Evolutionary conservation across 495 filamentous ascomycete genomes (phyloP), one percentile per base, ranked within the genome.

Genomic region (Penicillium desertorum): DNA sequence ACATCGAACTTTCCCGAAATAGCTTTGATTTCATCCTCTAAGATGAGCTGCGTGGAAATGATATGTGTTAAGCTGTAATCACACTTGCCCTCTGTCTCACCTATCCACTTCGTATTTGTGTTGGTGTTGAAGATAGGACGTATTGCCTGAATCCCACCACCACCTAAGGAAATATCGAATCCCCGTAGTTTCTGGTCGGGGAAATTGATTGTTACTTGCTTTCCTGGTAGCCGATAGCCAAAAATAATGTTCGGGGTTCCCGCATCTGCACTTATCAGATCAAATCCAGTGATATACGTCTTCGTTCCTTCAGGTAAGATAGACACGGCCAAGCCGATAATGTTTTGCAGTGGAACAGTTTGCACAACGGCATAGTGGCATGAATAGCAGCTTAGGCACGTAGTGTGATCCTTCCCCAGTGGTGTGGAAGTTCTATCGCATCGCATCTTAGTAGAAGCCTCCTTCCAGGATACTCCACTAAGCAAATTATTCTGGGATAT

Each of bases 1-100:
- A 51, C 47, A 51, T 51, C 47, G 30, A 51, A 51, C 12, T 51
- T 51, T 16, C 16, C 47, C 32, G 29, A 51, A 36, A 39, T 51
- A 25, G 32, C 19, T 51, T 27, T 51, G 32, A 51, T 16, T 1
- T 51, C 32, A n/a, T 51, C 19, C 47, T 23, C 5, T 8, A 36
- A 12, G 39, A 14, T 22, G 22, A 37, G 20, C 37, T n/a, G 4
- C 7, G 29, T 27, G 27, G 27, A 12, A 51, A 14, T 22, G 16
- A 37, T 23, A 23, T n/a, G 4, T 14, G 17, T 29, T 8, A 8
- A 30, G 8, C 8, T 30, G 9, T 10, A 22, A 23, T n/a, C 44
- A 22, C 27, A 0, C 2, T 10, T 10, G 8, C n/a, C 5, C n/a
- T 17, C 30, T 14, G 19, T 3, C 6, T 51, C 3, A 22, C 47